Conservation (phyloP, 345 rosid species). For the Dipteronia dyeriana region DNA sequence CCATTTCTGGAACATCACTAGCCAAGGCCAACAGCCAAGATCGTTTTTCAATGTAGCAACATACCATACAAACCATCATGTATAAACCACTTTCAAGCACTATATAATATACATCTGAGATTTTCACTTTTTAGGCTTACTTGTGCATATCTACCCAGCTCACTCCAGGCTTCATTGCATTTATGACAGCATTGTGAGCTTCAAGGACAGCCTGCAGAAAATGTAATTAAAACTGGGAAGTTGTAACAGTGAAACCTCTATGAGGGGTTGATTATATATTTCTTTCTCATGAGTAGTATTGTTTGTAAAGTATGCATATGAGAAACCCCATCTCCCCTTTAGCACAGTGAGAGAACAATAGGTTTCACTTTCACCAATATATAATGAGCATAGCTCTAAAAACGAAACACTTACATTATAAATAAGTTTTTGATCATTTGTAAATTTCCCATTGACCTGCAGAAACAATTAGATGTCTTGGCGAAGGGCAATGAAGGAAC, state of each 20-base stretch:
- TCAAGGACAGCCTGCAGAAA: constrained; percentile 72
- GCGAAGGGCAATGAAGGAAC: background rate
- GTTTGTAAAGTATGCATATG: background rate
- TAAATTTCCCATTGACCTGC: constrained; percentile 94
- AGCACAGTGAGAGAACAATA: background rate
- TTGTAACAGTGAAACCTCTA: background rate
- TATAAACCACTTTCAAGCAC: constrained; percentile 7
- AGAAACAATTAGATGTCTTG: constrained; percentile 12
- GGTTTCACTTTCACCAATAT: background rate
- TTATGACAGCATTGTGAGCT: constrained; percentile 84
- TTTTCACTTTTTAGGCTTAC: constrained; percentile 44
- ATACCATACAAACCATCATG: background rate
- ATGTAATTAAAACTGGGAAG: constrained; percentile 19
- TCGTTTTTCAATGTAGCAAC: background rate
- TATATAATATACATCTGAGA: background rate
- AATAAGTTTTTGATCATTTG: constrained; percentile 73
- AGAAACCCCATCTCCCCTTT: background rate
- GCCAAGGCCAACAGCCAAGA: background rate
- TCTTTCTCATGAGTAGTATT: background rate
- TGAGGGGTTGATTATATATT: background rate
- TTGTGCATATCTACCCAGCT: constrained; percentile 94
- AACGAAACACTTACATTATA: constrained; percentile 64
- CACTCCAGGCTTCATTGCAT: constrained; percentile 81
- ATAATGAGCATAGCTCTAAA: background rate
- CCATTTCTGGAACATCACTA: background rate